Evolutionary conservation across 768 basidiomycete genomes (phyloP).

Genomic region (Lentinula boryana): DNA sequence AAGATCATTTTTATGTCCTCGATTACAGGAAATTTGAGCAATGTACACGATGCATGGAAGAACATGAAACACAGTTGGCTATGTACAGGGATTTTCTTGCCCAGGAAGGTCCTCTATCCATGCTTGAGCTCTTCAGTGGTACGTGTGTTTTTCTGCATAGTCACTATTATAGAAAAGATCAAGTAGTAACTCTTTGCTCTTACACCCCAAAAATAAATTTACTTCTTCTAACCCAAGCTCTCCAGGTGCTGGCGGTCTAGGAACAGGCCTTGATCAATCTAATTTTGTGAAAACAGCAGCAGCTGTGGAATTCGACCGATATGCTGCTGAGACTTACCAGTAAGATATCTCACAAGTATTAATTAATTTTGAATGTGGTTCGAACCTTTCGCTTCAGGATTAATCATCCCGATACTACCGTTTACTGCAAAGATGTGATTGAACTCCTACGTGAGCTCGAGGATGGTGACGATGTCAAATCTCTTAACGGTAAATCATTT

Average conservation of each 20-base stretch:
- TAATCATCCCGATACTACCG: slow-evolving; percentile 55
- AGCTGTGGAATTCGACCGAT: slow-evolving; percentile 60
- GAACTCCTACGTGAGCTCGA: slow-evolving; percentile 28
- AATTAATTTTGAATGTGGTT: neutral
- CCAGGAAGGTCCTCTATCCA: slow-evolving; percentile 34
- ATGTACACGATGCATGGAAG: slow-evolving; percentile 6
- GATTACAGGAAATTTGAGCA: slow-evolving; percentile 11
- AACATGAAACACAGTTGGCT: slow-evolving; percentile 23
- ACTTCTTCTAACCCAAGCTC: neutral
- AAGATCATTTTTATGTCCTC: slow-evolving; percentile 57
- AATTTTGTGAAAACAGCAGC: slow-evolving; percentile 59
- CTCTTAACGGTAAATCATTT: slow-evolving; percentile 20
- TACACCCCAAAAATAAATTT: neutral
- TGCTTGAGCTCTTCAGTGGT: slow-evolving; percentile 69
- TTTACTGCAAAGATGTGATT: slow-evolving; percentile 65
- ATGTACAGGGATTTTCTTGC: slow-evolving; percentile 23
- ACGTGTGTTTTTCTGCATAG: slow-evolving; percentile 7
- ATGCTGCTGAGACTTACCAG: slow-evolving; percentile 62
- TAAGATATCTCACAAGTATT: slow-evolving; percentile 20
- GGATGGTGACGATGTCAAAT: neutral
- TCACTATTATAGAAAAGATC: neutral
- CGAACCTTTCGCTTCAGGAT: slow-evolving; percentile 26
- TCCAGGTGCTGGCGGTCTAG: slow-evolving; percentile 70
- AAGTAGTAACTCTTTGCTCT: neutral
- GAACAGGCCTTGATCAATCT: slow-evolving; percentile 58